phyloP scores from a whole-genome alignment of 1,139 yeast genomes.

The Saccharomyces hybrid region DNA sequence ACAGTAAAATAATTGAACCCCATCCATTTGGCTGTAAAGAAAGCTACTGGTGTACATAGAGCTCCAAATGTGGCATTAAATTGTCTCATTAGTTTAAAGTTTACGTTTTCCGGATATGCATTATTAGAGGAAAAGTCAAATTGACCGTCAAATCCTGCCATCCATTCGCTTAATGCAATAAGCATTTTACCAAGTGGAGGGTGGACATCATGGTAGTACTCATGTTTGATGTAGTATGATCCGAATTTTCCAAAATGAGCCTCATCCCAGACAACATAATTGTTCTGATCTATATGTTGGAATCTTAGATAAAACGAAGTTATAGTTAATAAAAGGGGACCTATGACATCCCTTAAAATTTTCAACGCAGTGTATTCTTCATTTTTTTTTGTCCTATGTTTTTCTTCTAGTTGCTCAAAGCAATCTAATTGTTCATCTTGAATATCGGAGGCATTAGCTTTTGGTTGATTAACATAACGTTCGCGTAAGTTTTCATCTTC shows the following conservation, averaged over 20 bases:
- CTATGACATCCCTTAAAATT: neutral
- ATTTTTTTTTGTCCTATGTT: neutral
- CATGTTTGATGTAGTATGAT: constrained; percentile 53
- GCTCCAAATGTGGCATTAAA: constrained; percentile 62
- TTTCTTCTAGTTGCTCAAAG: neutral
- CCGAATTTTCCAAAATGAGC: constrained; percentile 73
- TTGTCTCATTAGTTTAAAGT: constrained; percentile 54
- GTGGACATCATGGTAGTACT: constrained; percentile 70
- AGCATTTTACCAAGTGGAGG: constrained; percentile 73
- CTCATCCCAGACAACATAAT: constrained; percentile 89
- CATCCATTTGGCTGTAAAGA: constrained; percentile 48
- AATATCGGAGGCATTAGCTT: neutral
- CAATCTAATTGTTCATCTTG: neutral
- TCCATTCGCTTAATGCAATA: constrained; percentile 57
- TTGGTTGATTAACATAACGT: neutral
- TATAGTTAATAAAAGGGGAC: constrained; percentile 39
- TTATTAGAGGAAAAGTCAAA: constrained; percentile 61
- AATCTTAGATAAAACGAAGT: constrained; percentile 63
- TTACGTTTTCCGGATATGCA: constrained; percentile 46
- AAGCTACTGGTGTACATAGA: constrained; percentile 57
- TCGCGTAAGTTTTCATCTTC: constrained; percentile 9
- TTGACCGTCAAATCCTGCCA: constrained; percentile 61
- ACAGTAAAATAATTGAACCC: constrained; percentile 41
- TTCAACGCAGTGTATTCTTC: neutral
- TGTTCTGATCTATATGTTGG: constrained; percentile 54